Percentiles rank a stretch among this genome's conserved stretches.
These are phyloP conservation scores for Zopfochytrium polystomum DNA, from an alignment of 371 early-diverging fungal genomes.

Conservation along the genomic window DNA sequence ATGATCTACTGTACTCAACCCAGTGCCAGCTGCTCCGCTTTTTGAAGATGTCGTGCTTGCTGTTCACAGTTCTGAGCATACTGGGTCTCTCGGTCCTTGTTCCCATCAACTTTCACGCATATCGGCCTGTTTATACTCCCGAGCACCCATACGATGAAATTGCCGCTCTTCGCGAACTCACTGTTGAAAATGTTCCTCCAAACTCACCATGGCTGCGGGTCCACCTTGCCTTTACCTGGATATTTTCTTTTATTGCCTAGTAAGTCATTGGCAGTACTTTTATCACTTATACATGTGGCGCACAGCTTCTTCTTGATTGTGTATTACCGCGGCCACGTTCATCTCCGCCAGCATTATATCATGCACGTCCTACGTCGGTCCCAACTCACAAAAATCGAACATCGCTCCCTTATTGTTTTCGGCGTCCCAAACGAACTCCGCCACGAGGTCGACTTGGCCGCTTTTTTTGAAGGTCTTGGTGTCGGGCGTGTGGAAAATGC, in stretches of 20 bases:
- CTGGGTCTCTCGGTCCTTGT: constrained; percentile 38
- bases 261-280: constrained; percentile 16
- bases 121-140: not conserved
- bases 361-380: constrained; percentile 42
- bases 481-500: constrained; percentile 49
- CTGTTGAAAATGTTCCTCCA: constrained; percentile 46
- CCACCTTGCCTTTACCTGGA: constrained; percentile 39
- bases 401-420: constrained; percentile 45
- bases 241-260: constrained; percentile 30
- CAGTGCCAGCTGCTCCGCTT: constrained; percentile 40
- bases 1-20: not conserved
- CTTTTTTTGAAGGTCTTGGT: constrained; percentile 43
- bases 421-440: constrained; percentile 46
- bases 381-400: constrained; percentile 44
- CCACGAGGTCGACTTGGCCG: constrained; percentile 46
- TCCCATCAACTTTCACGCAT: constrained; percentile 37
- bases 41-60: constrained; percentile 34
- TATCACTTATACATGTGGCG: constrained; percentile 27
- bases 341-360: constrained; percentile 38
- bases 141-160: constrained; percentile 12
- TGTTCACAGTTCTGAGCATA: constrained; percentile 40
- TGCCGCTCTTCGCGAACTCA: constrained; percentile 26
- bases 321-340: constrained; percentile 38
- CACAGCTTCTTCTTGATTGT: too few relatives aligned
- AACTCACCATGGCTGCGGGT: constrained; percentile 35